Conservation (phyloP, 2,329 filamentous ascomycete genomes). For the Colletotrichum magnum region DNA sequence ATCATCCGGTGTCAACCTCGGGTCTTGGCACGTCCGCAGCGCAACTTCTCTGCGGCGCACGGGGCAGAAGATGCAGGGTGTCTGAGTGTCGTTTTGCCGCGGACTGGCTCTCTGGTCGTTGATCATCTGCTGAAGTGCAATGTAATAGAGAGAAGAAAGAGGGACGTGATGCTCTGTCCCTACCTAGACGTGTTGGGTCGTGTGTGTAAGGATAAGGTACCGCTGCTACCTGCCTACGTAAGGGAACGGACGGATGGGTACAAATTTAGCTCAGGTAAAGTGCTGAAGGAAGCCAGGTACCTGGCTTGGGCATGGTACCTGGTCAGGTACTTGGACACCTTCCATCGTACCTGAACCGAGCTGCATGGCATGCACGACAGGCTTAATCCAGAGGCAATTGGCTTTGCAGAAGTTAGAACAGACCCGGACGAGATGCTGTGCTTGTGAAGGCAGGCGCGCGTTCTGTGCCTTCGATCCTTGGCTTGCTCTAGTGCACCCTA, state of each 20-base stretch:
- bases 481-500: too few species aligned
- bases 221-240: neutral
- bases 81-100: neutral
- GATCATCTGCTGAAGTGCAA: neutral
- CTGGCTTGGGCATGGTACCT: neutral
- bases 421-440: neutral
- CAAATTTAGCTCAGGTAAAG: conserved; percentile 16
- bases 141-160: neutral
- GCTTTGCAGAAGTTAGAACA: neutral
- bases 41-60: neutral
- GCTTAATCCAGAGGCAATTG: too few species aligned
- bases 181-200: neutral
- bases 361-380: neutral
- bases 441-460: neutral
- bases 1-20: conserved; percentile 22
- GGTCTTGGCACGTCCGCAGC: conserved; percentile 11
- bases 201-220: too few species aligned
- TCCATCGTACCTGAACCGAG: neutral
- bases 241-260: conserved; percentile 17
- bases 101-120: neutral
- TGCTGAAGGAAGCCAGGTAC: conserved; percentile 5
- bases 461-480: too few species aligned
- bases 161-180: neutral
- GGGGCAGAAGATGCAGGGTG: neutral
- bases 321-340: neutral